A percentile compares a stretch with the other conserved stretches of the same genome.
Conservation (phyloP, 1,284 basidiomycete genomes). For the Trichosporon coremiiforme region DNA sequence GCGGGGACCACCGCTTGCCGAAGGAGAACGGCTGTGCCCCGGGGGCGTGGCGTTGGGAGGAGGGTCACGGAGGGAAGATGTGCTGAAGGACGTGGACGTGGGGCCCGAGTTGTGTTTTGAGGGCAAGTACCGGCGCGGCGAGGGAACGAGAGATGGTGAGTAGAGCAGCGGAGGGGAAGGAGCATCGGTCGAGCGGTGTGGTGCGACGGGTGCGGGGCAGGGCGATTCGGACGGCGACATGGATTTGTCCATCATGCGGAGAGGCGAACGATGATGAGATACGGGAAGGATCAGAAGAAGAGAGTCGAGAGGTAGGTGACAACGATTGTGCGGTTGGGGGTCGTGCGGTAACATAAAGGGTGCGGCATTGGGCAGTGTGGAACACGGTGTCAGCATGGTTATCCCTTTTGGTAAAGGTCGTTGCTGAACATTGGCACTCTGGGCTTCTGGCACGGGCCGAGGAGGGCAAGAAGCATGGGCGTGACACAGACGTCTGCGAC, state of each 20-base stretch:
- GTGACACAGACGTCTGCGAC: slow-evolving; percentile 13
- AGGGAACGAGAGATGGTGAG: background rate
- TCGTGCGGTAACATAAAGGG: slow-evolving; percentile 13
- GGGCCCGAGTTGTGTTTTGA: slow-evolving; percentile 7
- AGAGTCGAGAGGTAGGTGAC: background rate
- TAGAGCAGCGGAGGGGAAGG: background rate
- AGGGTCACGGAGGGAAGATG: slow-evolving; percentile 42
- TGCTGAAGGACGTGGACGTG: slow-evolving; percentile 31
- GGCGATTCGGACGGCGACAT: slow-evolving; percentile 6
- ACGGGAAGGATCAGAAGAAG: background rate
- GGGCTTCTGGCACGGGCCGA: background rate
- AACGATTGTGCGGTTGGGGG: slow-evolving; percentile 2
- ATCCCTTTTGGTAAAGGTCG: background rate
- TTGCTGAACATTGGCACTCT: background rate
- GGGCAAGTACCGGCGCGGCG: background rate
- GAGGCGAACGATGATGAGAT: background rate
- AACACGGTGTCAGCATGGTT: slow-evolving; percentile 15
- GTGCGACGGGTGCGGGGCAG: background rate
- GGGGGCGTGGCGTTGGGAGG: slow-evolving; percentile 38
- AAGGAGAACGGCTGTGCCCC: slow-evolving; percentile 34
- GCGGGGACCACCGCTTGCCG: slow-evolving; percentile 21
- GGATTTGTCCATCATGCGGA: slow-evolving; percentile 2
- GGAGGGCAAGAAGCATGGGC: slow-evolving; percentile 2
- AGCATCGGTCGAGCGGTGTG: slow-evolving; percentile 4
- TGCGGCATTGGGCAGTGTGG: background rate